Evolutionary conservation across 495 filamentous ascomycete species (phyloP).

Genomic region (Hamigera avellanea): DNA sequence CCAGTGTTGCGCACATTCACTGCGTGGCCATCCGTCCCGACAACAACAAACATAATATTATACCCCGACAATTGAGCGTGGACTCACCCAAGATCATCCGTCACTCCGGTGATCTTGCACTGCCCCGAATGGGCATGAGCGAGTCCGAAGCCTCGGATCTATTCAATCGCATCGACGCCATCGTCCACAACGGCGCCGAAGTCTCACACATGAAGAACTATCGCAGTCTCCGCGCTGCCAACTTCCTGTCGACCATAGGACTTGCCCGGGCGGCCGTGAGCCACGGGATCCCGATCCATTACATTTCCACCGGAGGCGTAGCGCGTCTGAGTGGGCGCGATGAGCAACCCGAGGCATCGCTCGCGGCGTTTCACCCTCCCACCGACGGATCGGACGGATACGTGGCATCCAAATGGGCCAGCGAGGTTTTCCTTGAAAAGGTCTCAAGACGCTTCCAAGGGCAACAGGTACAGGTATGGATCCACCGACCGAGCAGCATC

Average conservation of each 20-base stretch:
- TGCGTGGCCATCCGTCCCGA: conserved; percentile 5
- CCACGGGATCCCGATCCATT: neutral
- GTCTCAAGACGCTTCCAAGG: conserved; percentile 4
- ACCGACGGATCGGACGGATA: too few species aligned
- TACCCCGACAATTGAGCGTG: neutral
- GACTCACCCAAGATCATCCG: conserved; percentile 10
- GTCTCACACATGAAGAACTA: conserved; percentile 30
- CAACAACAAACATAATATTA: neutral
- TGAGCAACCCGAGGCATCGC: too few species aligned
- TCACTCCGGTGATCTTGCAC: conserved; percentile 18
- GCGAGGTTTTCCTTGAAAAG: conserved; percentile 16
- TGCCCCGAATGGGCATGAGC: conserved; percentile 16
- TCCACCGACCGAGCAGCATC: conserved; percentile 6
- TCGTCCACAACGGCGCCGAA: conserved; percentile 36
- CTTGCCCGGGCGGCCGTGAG: neutral
- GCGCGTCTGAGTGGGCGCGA: too few species aligned
- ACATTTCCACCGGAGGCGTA: too few species aligned
- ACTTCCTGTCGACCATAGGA: conserved; percentile 5
- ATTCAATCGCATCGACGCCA: conserved; percentile 12
- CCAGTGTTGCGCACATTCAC: conserved; percentile 5
- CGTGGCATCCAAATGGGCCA: too few species aligned
- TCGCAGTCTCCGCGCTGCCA: conserved; percentile 15
- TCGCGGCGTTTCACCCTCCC: too few species aligned
- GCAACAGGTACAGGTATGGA: conserved; percentile 4
- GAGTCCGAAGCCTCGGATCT: conserved; percentile 7